phyloP scores from a whole-genome alignment of 169 alveolate genomes.

The Plasmodium fragile region DNA sequence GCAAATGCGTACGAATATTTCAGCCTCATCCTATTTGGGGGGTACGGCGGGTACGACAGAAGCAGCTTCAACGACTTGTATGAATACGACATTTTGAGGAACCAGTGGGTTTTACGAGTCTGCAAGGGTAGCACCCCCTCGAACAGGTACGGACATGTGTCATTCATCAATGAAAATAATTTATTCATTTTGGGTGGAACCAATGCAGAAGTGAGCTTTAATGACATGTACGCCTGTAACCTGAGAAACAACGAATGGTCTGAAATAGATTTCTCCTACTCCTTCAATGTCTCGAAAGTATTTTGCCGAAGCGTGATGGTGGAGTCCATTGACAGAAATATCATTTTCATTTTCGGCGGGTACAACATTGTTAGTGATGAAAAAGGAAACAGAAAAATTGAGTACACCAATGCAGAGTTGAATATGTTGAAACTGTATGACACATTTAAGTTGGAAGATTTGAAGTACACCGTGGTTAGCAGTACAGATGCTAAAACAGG shows the following conservation, averaged over 20 bases:
- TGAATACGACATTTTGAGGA: slow-evolving; percentile 44
- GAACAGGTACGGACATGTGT: slow-evolving; percentile 47
- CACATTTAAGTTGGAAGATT: slow-evolving; percentile 55
- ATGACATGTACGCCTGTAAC: slow-evolving; percentile 64
- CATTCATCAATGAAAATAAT: slow-evolving; percentile 61
- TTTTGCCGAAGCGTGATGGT: slow-evolving; percentile 41
- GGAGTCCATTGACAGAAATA: slow-evolving; percentile 63
- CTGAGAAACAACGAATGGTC: slow-evolving; percentile 64
- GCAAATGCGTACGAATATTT: slow-evolving; percentile 27
- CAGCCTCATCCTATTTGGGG: slow-evolving; percentile 67
- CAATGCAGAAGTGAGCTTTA: slow-evolving; percentile 65
- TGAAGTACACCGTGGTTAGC: slow-evolving; percentile 29
- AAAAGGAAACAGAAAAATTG: slow-evolving; percentile 60
- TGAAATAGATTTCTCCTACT: slow-evolving; percentile 64
- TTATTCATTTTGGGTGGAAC: slow-evolving; percentile 74
- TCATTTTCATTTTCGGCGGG: slow-evolving; percentile 68
- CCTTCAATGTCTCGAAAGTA: slow-evolving; percentile 51
- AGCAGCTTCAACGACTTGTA: slow-evolving; percentile 55
- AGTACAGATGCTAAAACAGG: not conserved
- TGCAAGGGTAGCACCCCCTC: slow-evolving; percentile 57
- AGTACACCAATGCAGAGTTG: slow-evolving; percentile 22
- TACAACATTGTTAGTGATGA: slow-evolving; percentile 66
- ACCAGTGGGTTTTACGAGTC: slow-evolving; percentile 39
- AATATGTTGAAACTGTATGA: slow-evolving; percentile 68
- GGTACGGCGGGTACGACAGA: slow-evolving; percentile 72